Base-by-base conservation (phyloP, 352 stramenopile species). In the Phytophthora aleatoria region DNA sequence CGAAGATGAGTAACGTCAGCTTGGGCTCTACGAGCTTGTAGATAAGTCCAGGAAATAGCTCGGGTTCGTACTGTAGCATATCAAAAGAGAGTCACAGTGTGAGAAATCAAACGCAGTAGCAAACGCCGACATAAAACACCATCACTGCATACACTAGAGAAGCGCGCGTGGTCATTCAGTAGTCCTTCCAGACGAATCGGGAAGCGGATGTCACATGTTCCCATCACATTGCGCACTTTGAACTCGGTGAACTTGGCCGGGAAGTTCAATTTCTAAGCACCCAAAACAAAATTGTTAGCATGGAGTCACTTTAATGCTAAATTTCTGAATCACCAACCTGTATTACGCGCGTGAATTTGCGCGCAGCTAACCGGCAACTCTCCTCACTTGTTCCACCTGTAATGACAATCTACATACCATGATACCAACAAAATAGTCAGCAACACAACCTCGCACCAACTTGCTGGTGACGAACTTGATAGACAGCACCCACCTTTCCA, bases 41-140 rank as follows among this genome's bases (percentile, higher is more conserved):
- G 64, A 99, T 99, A 27, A 99, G 84, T 24, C 98, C 98, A 11
- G 97, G 97, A 73, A 99, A 99, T 9, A 99, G 76, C 69, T 99
- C 98, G 0, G 98, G 98, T 72, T 99, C 98, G 72, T 99, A 99
- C 99, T 99, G 31, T 88, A 97, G n/a, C 84, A 97, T 16, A 99
- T 88, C 71, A 99, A 99, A 98, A 31, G 33, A 20, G 97, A 28
- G 99, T 65, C 20, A 27, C 47, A 59, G 36, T 26, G 8, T 64
- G 6, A 48, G 51, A 99, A 95, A 12, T 98, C 76, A 60, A 98
- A 90, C 27, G 93, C 90, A 1, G 95, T 31, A 11, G 11, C 33
- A 77, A 69, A 56, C 1, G 28, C 12, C 26, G 36, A n/a, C 10
- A 47, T 45, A 12, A 39, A 10, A 13, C 36, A 16, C 9, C 38